Evolutionary conservation across 2,329 filamentous ascomycete species (phyloP).

Genomic region (Alternaria sp.): DNA sequence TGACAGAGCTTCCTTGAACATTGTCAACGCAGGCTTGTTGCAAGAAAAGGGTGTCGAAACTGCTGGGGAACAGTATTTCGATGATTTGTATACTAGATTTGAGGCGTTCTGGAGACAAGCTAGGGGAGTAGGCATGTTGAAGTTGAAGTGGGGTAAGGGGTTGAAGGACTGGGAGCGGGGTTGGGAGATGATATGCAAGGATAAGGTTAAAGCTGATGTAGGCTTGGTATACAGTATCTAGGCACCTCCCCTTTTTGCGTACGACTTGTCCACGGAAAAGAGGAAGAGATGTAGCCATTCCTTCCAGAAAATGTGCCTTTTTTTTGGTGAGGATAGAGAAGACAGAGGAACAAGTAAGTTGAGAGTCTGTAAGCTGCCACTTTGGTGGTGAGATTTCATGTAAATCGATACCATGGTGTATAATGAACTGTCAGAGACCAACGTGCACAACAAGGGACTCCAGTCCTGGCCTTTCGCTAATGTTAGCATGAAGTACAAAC

Average conservation of each 20-base stretch:
- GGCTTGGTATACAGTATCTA: slow-evolving; percentile 27
- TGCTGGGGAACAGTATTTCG: slow-evolving; percentile 30
- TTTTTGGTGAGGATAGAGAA: neutral
- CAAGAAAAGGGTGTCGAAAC: slow-evolving; percentile 35
- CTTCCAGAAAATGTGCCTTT: neutral
- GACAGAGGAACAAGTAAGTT: neutral
- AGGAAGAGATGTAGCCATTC: neutral
- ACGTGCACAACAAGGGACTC: neutral
- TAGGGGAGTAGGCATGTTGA: slow-evolving; percentile 26
- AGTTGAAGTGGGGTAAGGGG: slow-evolving; percentile 32
- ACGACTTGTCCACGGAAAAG: neutral
- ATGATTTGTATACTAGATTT: slow-evolving; percentile 18
- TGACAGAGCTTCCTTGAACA: slow-evolving; percentile 5
- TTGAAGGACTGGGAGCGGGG: slow-evolving; percentile 33
- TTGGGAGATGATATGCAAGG: slow-evolving; percentile 37
- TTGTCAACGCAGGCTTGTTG: slow-evolving; percentile 34
- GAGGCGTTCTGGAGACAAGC: slow-evolving; percentile 1
- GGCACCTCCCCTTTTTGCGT: neutral
- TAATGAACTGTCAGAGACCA: neutral
- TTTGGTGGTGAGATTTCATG: neutral
- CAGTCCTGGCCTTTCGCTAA: slow-evolving; percentile 1
- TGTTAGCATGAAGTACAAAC: slow-evolving; percentile 1
- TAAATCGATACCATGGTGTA: neutral
- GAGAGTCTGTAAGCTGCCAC: neutral
- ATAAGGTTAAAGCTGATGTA: slow-evolving; percentile 29